These are phyloP conservation scores for Coemansia erecta DNA, from an alignment of 192 early-diverging fungal species.

Conservation along the genomic window DNA sequence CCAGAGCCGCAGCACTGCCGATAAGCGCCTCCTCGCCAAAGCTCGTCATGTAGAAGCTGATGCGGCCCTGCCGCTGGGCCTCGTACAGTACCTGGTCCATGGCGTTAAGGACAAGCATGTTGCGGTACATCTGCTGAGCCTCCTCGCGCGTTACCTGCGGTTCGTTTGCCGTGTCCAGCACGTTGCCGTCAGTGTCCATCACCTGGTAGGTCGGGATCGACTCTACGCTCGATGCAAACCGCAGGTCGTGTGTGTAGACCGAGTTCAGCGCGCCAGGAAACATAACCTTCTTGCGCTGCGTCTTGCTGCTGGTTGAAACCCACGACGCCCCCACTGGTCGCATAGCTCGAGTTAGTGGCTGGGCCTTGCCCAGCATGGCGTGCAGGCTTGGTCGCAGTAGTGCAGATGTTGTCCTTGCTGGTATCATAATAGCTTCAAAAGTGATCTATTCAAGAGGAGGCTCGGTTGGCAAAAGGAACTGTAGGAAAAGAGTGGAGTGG, in stretches of 20 bases:
- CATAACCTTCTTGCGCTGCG: constrained; percentile 56
- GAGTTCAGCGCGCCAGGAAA: constrained; percentile 66
- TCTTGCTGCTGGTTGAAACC: constrained; percentile 17
- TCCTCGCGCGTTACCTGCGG: constrained; percentile 72
- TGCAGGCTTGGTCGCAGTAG: no score
- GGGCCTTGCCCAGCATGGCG: not conserved
- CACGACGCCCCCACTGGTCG: no score
- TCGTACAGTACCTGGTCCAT: constrained; percentile 98
- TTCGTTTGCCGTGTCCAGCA: constrained; percentile 65
- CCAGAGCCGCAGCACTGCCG: constrained; percentile 85
- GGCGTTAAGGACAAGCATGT: constrained; percentile 85
- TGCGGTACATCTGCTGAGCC: constrained; percentile 78
- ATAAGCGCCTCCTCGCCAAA: constrained; percentile 98
- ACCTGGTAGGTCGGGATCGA: constrained; percentile 90
- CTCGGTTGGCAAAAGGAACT: no score
- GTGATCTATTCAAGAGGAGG: no score
- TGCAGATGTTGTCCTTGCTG: no score
- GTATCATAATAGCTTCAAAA: no score
- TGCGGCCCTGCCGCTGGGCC: constrained; percentile 96
- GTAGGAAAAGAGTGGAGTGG: no score
- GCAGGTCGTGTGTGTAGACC: constrained; percentile 61
- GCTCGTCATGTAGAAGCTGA: constrained; percentile 98
- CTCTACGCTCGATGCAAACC: constrained; percentile 63
- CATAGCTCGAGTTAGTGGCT: not conserved
- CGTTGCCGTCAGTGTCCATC: constrained; percentile 83